These are phyloP conservation scores for Fusarium temperatum DNA, from an alignment of 2,329 filamentous ascomycete species.

Conservation along the genomic window DNA sequence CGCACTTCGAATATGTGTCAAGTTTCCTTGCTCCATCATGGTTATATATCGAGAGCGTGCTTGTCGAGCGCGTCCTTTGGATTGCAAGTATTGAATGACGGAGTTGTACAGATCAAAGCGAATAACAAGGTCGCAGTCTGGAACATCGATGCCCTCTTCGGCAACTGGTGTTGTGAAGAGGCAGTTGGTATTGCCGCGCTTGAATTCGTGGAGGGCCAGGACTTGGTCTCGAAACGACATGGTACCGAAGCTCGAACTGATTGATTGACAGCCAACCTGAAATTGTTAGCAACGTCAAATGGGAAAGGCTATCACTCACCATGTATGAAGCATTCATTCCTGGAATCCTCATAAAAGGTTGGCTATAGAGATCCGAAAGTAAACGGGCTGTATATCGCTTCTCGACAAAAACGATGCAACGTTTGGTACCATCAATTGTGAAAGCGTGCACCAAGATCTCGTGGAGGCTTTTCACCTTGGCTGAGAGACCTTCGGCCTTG, in stretches of 20 bases:
- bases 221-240: conserved; percentile 80
- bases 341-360: conserved; percentile 62
- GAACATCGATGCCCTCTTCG: conserved; percentile 74
- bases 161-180: conserved; percentile 73
- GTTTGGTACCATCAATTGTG: conserved; percentile 57
- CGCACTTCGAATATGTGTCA: conserved; percentile 64
- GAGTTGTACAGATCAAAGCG: conserved; percentile 89
- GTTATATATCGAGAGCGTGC: conserved; percentile 81
- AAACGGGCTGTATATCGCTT: conserved; percentile 80
- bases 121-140: conserved; percentile 72
- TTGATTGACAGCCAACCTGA: conserved; percentile 44
- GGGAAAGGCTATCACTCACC: conserved; percentile 51
- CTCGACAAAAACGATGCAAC: conserved; percentile 88
- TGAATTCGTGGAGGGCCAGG: conserved; percentile 73
- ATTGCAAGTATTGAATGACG: conserved; percentile 95
- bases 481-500: conserved; percentile 63
- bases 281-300: not conserved
- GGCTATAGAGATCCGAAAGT: conserved; percentile 72
- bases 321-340: conserved; percentile 70
- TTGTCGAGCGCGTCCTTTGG: conserved; percentile 85
- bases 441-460: conserved; percentile 72
- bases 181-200: conserved; percentile 67
- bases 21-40: conserved; percentile 80
- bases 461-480: conserved; percentile 75
- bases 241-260: conserved; percentile 62